These are phyloP conservation scores for Dionaea muscipula DNA, from an alignment of 179 eudicot species.

Conservation along the genomic window DNA sequence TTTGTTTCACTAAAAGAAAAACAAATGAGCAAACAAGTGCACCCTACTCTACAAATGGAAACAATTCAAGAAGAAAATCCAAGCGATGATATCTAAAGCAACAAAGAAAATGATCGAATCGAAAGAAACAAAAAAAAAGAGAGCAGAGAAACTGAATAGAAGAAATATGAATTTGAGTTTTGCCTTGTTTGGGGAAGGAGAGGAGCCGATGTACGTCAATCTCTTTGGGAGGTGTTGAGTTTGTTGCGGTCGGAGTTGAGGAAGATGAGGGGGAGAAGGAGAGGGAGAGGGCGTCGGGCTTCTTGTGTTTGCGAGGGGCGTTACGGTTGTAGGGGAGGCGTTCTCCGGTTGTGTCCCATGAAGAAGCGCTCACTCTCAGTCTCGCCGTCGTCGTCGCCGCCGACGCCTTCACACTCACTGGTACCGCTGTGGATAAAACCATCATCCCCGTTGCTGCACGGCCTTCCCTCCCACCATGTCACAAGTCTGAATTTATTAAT, in stretches of 20 bases:
- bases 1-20: background rate
- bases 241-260: constrained; percentile 1
- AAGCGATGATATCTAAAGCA: too few species aligned
- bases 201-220: constrained; percentile 42
- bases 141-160: background rate
- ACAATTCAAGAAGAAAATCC: background rate
- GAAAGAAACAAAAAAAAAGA: background rate
- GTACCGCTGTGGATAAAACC: too few species aligned
- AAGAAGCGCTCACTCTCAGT: constrained; percentile 25
- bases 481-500: too few species aligned
- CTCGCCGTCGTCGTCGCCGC: constrained; percentile 13
- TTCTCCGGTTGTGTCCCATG: constrained; percentile 62
- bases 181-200: constrained; percentile 11
- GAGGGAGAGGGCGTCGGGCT: constrained; percentile 12
- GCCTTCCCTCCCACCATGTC: too few species aligned
- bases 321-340: constrained; percentile 59
- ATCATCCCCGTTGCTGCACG: too few species aligned
- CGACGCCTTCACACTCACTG: too few species aligned
- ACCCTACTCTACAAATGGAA: background rate
- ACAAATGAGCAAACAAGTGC: background rate
- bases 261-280: constrained; percentile 5
- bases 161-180: background rate
- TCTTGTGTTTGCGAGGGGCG: constrained; percentile 33
- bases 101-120: too few species aligned
- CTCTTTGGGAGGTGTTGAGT: constrained; percentile 13